Percentiles rank a stretch among this genome's conserved stretches.
Conservation (phyloP, 306 rosid genomes). For the Canavalia gladiata region DNA sequence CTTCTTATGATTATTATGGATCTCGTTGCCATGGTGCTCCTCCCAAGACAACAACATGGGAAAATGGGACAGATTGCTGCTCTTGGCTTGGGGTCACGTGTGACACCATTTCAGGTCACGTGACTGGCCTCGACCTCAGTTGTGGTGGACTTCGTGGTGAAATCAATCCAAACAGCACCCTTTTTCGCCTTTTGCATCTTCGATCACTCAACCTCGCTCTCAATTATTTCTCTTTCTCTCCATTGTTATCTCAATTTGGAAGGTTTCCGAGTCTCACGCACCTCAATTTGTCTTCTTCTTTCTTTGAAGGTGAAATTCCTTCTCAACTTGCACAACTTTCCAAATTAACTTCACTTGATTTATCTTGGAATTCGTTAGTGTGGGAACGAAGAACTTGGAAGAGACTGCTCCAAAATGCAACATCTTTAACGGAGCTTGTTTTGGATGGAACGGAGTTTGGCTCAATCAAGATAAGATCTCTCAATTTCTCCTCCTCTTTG, state of each 20-base stretch:
- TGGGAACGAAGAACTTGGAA: background rate
- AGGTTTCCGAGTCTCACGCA: background rate
- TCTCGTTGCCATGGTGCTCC: no score
- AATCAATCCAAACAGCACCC: background rate
- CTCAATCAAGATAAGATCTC: background rate
- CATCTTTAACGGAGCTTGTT: background rate
- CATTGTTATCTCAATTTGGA: background rate
- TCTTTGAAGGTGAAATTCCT: conserved; percentile 4
- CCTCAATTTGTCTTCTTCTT: background rate
- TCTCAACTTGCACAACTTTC: conserved; percentile 8
- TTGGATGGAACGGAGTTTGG: background rate
- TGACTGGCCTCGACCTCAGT: conserved; percentile 4
- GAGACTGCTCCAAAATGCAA: background rate
- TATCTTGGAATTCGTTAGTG: background rate
- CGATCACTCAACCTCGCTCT: background rate
- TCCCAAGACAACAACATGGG: conserved; percentile 1
- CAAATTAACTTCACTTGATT: conserved; percentile 16
- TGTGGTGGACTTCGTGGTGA: background rate
- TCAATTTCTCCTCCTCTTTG: conserved; percentile 28
- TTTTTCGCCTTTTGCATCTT: conserved; percentile 8
- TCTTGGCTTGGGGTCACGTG: conserved; percentile 38
- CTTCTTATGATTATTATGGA: no score
- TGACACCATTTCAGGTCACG: background rate
- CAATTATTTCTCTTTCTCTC: background rate
- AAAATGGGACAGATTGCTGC: conserved; percentile 1